Conservation (phyloP, 2,329 filamentous ascomycete genomes). For the Dissoconium aciculare region DNA sequence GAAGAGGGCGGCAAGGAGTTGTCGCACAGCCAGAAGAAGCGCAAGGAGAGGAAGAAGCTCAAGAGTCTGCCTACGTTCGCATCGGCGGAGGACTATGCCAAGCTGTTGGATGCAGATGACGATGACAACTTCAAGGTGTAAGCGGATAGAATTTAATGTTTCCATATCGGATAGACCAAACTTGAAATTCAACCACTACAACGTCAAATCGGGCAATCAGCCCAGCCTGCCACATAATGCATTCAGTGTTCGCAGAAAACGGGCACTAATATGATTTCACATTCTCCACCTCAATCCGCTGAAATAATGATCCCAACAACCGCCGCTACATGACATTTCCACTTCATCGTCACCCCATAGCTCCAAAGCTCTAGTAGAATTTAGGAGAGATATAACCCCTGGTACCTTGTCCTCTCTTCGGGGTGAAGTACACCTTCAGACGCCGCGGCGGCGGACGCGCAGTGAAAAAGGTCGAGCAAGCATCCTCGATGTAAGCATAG, state of each 20-base stretch:
- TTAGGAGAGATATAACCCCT: background rate
- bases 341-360: too few species aligned
- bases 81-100: constrained; percentile 83
- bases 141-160: constrained; percentile 4
- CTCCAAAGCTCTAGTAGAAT: constrained; percentile 1
- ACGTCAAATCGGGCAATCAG: too few species aligned
- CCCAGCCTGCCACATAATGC: too few species aligned
- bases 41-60: constrained; percentile 64
- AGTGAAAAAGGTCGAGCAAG: background rate
- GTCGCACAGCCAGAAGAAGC: constrained; percentile 29
- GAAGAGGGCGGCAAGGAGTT: constrained; percentile 27
- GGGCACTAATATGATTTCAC: too few species aligned
- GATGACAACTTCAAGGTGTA: constrained; percentile 14
- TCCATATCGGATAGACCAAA: too few species aligned
- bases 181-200: too few species aligned
- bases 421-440: background rate
- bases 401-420: background rate
- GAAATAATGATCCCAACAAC: too few species aligned
- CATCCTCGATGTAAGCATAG: constrained; percentile 1
- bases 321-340: too few species aligned
- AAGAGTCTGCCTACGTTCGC: constrained; percentile 87
- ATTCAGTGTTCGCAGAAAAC: too few species aligned
- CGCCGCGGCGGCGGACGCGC: background rate
- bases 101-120: constrained; percentile 28
- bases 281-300: too few species aligned